Conservation (phyloP, 768 basidiomycete species). For the Hortiboletus campestris region DNA sequence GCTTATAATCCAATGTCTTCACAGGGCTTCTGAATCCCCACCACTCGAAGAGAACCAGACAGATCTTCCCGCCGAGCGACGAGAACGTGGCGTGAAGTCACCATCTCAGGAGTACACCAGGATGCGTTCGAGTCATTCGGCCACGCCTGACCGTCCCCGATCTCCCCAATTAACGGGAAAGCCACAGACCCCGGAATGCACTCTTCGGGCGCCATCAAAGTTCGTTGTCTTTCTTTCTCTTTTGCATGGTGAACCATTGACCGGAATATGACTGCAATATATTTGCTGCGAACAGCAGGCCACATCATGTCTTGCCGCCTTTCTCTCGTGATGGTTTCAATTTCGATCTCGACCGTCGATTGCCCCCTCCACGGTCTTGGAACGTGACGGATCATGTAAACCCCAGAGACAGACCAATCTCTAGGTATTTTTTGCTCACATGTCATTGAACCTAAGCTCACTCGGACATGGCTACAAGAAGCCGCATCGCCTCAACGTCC, state of each 20-base stretch:
- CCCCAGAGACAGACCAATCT: slow-evolving; percentile 22
- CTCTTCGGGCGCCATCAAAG: slow-evolving; percentile 23
- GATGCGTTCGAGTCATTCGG: slow-evolving; percentile 20
- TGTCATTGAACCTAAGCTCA: slow-evolving; percentile 17
- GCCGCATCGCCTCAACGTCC: slow-evolving; percentile 22
- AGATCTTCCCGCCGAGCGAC: slow-evolving; percentile 12
- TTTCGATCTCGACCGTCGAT: slow-evolving; percentile 34
- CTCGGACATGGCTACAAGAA: slow-evolving; percentile 16
- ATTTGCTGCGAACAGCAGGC: slow-evolving; percentile 31
- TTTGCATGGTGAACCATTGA: slow-evolving; percentile 18
- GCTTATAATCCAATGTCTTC: slow-evolving; percentile 18
- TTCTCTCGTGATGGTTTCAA: slow-evolving; percentile 31
- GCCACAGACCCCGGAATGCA: slow-evolving; percentile 22
- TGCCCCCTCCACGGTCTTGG: slow-evolving; percentile 33
- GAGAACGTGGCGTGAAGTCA: slow-evolving; percentile 15
- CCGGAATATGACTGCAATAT: slow-evolving; percentile 22
- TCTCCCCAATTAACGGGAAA: slow-evolving; percentile 20
- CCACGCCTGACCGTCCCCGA: slow-evolving; percentile 16
- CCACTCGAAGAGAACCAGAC: slow-evolving; percentile 19
- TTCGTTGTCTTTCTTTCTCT: slow-evolving; percentile 18
- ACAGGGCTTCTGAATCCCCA: slow-evolving; percentile 33
- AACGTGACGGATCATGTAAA: slow-evolving; percentile 20
- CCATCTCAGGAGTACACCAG: slow-evolving; percentile 22
- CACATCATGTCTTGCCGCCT: slow-evolving; percentile 34
- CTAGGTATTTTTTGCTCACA: slow-evolving; percentile 23